Evolutionary conservation across 495 filamentous ascomycete genomes (phyloP).

Genomic region (Chaetomium tenue): DNA sequence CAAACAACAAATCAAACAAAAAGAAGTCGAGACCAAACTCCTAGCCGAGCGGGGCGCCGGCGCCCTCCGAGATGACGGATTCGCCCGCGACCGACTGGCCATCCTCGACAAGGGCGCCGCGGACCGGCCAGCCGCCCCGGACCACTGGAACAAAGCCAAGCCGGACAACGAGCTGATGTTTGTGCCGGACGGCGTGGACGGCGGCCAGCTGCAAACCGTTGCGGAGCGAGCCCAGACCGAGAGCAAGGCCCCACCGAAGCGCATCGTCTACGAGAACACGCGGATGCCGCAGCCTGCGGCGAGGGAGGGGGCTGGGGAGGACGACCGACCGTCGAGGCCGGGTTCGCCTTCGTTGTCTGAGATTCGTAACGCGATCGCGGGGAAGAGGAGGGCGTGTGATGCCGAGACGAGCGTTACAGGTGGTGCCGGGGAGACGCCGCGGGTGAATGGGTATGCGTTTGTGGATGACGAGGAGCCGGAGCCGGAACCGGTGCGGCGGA

Average conservation of each 20-base stretch:
- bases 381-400: slow-evolving; percentile 61
- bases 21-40: slow-evolving; percentile 62
- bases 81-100: slow-evolving; percentile 51
- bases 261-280: slow-evolving; percentile 82
- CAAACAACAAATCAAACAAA: slow-evolving; percentile 79
- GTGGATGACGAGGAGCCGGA: slow-evolving; percentile 73
- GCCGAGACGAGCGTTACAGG: slow-evolving; percentile 61
- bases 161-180: slow-evolving; percentile 92
- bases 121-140: slow-evolving; percentile 71
- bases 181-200: slow-evolving; percentile 68
- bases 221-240: slow-evolving; percentile 63
- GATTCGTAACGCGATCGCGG: slow-evolving; percentile 81
- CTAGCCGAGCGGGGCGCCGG: slow-evolving; percentile 45
- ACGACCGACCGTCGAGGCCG: slow-evolving; percentile 45
- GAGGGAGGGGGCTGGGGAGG: slow-evolving; percentile 20
- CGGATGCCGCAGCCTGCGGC: slow-evolving; percentile 54
- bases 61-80: slow-evolving; percentile 49
- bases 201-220: slow-evolving; percentile 63
- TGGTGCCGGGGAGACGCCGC: slow-evolving; percentile 73
- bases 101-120: slow-evolving; percentile 58
- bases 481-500: slow-evolving; percentile 33
- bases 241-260: slow-evolving; percentile 73
- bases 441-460: slow-evolving; percentile 90
- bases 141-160: slow-evolving; percentile 63
- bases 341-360: slow-evolving; percentile 80